Percentiles rank a stretch among this genome's conserved stretches.
phyloP scores from a whole-genome alignment of 164 flowering plant species.

The Macadamia integrifolia region DNA sequence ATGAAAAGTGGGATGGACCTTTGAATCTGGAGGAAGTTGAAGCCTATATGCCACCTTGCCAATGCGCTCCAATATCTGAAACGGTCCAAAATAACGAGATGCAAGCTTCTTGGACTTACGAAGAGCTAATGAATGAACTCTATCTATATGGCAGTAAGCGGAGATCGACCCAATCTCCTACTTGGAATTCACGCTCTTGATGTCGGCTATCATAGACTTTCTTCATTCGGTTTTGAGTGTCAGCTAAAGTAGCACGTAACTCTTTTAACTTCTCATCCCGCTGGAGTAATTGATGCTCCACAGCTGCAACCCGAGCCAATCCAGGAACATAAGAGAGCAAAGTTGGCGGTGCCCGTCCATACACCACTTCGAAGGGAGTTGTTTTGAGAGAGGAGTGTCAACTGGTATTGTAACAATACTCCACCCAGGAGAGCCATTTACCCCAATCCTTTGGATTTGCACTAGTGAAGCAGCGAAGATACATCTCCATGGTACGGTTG shows the following conservation, averaged over 20 bases:
- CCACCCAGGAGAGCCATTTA: background rate
- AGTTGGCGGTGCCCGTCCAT: background rate
- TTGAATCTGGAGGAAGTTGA: background rate
- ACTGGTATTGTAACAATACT: background rate
- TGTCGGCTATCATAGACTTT: background rate
- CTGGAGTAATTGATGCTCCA: too few relatives aligned
- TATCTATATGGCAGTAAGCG: background rate
- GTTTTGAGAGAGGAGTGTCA: background rate
- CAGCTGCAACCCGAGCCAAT: background rate
- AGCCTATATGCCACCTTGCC: constrained; percentile 1
- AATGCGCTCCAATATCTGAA: background rate
- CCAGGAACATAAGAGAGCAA: background rate
- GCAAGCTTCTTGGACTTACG: background rate
- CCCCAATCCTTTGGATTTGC: background rate
- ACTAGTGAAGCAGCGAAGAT: background rate
- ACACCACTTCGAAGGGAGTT: background rate
- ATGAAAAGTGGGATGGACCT: background rate
- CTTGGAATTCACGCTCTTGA: background rate
- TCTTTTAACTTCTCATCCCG: background rate
- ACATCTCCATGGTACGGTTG: background rate
- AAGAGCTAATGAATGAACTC: background rate
- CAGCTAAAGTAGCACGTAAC: background rate
- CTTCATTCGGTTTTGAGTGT: background rate
- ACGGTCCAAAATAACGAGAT: background rate
- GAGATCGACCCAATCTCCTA: background rate